phyloP scores from a whole-genome alignment of 345 rosid genomes.

The Bruguiera gymnorhiza region DNA sequence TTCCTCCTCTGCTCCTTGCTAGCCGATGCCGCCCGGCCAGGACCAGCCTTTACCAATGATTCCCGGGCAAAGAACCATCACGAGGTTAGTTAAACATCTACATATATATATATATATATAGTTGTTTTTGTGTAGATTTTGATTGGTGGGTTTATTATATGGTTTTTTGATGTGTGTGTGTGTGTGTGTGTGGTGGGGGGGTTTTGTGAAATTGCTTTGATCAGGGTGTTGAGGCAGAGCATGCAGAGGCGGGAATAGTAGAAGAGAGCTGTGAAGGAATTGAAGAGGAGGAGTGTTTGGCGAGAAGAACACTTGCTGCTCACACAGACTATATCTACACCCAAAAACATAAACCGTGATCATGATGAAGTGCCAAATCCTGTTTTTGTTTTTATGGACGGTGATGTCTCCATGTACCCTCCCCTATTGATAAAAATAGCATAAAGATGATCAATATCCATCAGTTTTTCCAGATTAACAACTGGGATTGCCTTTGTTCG shows the following conservation, averaged over 20 bases:
- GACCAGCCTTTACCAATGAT: constrained; percentile 31
- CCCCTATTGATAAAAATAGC: too few relatives aligned
- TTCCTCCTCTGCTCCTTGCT: constrained; percentile 49
- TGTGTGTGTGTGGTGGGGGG: too few relatives aligned
- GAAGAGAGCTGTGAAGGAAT: constrained; percentile 22
- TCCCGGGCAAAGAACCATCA: constrained; percentile 26
- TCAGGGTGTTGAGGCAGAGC: constrained; percentile 1
- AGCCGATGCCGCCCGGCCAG: constrained; percentile 45
- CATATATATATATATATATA: too few relatives aligned
- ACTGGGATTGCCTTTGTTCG: too few relatives aligned
- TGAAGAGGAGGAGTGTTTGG: constrained; percentile 29
- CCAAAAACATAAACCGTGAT: constrained; percentile 23
- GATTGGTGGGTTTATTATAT: too few relatives aligned
- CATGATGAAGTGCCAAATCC: background rate
- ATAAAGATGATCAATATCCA: too few relatives aligned
- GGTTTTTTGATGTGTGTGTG: too few relatives aligned
- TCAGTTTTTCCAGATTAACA: too few relatives aligned
- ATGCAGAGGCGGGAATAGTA: background rate
- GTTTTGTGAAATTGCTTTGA: background rate
- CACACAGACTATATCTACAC: constrained; percentile 26
- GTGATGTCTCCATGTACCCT: too few relatives aligned
- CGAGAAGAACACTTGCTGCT: constrained; percentile 30
- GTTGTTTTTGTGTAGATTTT: too few relatives aligned
- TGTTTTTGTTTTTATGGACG: too few relatives aligned
- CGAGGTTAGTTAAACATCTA: constrained; percentile 27